Base-by-base conservation (phyloP, 176 grass and related monocot genomes). In the Aegilops speltoides region DNA sequence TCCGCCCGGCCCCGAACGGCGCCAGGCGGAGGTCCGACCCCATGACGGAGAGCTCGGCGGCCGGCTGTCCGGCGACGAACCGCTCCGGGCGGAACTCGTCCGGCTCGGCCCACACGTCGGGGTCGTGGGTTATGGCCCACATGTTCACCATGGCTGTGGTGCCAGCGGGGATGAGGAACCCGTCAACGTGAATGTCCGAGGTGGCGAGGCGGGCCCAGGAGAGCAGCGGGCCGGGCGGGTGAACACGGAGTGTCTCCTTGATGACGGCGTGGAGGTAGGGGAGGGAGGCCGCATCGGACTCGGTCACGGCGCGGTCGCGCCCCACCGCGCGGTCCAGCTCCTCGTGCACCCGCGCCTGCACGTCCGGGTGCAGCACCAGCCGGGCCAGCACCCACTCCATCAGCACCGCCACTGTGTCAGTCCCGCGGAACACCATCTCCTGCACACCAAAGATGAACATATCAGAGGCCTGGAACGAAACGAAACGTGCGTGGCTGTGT, bases 131-230 rank as follows among this genome's bases (percentile, higher is more conserved):
- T 2, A 98, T 95, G 90, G 93, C 92, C 96, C 96, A 98, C 96
- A 98, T 98, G 96, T 98, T 98, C 43, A 98, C 96, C 93, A 98
- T 96, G 3, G 93, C 93, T 1, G 93, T 98, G 28, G 96, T 98
- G 46, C 96, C 96, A 8, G 86, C 80, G 1, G 96, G 93, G 64
- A 98, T 46, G 22, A 91, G 84, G 79, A 62, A 72, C 1, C 96
- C 93, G 19, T 82, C 86, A 19, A 98, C 90, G 4, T 46, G 29
- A 7, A 91, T 88, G 46, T 98, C 96, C 2, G 96, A 96, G 10
- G 86, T 94, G 82, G 96, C 82, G 0, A 98, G 77, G 5, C 96
- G 93, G 12, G 96, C 96, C 96, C 96, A 98, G 0, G 93, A 96
- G 64, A 98, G 96, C 4, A 98, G 91, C 3, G 96, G 96, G 10